Conservation (phyloP, 1,284 basidiomycete species). For the Puccinia horiana region DNA sequence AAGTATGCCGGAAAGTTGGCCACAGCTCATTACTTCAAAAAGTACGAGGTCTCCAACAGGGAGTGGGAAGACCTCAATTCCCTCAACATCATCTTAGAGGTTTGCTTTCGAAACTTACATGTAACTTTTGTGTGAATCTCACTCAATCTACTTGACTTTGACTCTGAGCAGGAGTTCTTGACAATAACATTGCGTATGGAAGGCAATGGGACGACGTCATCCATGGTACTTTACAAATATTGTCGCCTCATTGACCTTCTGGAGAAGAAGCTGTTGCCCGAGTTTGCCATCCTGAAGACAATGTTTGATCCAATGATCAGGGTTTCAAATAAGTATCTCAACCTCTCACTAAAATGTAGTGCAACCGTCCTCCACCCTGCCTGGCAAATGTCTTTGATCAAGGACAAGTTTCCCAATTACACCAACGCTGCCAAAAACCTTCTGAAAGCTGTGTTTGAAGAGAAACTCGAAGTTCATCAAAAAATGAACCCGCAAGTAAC, state of each 20-base stretch:
- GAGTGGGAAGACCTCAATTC: too few species aligned
- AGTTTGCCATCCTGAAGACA: too few species aligned
- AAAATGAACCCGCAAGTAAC: neutral
- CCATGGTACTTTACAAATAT: slow-evolving; percentile 2
- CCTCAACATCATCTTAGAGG: neutral
- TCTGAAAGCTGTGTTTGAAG: neutral
- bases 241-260: neutral
- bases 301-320: too few species aligned
- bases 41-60: too few species aligned
- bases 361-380: neutral
- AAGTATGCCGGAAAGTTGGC: too few species aligned
- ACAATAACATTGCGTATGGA: neutral
- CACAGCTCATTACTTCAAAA: too few species aligned
- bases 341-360: neutral
- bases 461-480: neutral
- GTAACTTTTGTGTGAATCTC: too few species aligned
- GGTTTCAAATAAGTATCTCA: neutral
- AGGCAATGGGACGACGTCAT: neutral
- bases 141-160: too few species aligned
- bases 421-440: neutral
- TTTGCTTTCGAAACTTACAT: too few species aligned
- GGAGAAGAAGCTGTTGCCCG: neutral
- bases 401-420: neutral
- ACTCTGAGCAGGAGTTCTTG: slow-evolving; percentile 3
- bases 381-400: neutral